Conservation (phyloP, 1,284 basidiomycete genomes). For the Rhodofomes roseus region DNA sequence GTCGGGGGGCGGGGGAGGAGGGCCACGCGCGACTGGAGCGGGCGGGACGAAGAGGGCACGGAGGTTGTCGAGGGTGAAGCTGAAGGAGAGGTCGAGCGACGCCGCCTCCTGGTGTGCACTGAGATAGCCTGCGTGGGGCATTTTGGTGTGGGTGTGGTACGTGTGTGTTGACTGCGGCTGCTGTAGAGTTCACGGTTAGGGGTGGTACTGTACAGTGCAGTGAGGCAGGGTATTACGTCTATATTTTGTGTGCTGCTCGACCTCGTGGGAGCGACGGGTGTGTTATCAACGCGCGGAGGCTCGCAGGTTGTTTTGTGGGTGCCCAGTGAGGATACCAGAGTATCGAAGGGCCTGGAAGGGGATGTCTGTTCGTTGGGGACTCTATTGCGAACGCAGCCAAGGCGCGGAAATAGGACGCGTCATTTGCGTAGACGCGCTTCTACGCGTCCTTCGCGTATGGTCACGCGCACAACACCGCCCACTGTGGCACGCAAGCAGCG, state of each 20-base stretch:
- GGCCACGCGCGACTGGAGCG: not conserved
- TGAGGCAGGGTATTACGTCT: conserved; percentile 1
- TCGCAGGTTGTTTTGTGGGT: not conserved
- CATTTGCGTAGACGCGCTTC: not conserved
- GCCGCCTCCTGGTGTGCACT: conserved; percentile 3
- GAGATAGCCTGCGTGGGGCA: conserved; percentile 1
- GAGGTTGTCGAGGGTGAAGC: conserved; percentile 8
- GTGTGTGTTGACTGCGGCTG: not conserved
- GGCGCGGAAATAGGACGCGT: not conserved
- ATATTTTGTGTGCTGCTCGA: not conserved
- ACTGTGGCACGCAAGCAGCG: no score
- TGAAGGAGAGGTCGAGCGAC: conserved; percentile 6
- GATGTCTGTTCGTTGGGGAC: not conserved
- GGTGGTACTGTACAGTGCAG: not conserved
- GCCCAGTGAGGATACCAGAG: not conserved
- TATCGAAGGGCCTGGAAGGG: not conserved
- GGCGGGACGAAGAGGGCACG: not conserved
- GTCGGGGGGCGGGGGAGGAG: not conserved
- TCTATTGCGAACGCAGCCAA: not conserved
- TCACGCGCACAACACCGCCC: not conserved
- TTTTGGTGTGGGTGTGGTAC: not conserved
- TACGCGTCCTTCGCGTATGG: not conserved
- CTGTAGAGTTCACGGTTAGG: not conserved
- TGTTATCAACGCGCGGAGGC: not conserved
- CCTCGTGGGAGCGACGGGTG: not conserved